phyloP scores from a whole-genome alignment of 139 green algal genomes.

The Coelastrella sp. region DNA sequence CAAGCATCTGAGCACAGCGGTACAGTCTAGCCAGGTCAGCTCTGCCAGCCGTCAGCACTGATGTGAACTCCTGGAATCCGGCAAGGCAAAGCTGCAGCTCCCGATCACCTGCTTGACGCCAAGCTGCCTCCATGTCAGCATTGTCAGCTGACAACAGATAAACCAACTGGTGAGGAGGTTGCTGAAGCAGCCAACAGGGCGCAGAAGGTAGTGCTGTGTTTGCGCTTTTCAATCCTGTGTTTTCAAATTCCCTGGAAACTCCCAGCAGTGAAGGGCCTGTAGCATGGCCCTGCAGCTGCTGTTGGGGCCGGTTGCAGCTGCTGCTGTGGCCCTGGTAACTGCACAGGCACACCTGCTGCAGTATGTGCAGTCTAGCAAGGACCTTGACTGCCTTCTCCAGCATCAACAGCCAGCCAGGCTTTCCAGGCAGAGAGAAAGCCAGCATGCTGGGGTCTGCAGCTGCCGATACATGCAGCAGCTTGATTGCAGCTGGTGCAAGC shows the following conservation, averaged over 20 bases:
- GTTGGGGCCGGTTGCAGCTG: neutral
- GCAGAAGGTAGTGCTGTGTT: too few species aligned
- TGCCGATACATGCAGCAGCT: slow-evolving; percentile 5
- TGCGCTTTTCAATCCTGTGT: too few species aligned
- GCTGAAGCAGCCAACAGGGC: neutral
- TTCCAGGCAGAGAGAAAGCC: neutral
- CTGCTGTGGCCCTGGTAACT: neutral
- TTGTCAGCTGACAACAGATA: neutral
- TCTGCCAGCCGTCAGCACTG: neutral
- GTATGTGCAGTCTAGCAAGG: slow-evolving; percentile 2
- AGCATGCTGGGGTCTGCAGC: slow-evolving; percentile 21
- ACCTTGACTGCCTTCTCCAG: slow-evolving; percentile 28
- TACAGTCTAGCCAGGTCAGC: neutral
- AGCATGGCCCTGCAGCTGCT: neutral
- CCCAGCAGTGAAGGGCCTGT: too few species aligned
- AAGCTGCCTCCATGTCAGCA: neutral
- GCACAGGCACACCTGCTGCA: slow-evolving; percentile 29
- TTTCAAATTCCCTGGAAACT: too few species aligned
- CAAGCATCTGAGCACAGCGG: neutral
- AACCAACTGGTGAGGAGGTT: neutral
- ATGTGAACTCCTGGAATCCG: slow-evolving; percentile 22
- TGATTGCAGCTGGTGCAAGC: neutral
- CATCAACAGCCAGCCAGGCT: slow-evolving; percentile 35
- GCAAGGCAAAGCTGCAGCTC: slow-evolving; percentile 37
- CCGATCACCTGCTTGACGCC: neutral